These are phyloP conservation scores for Ascoidea asiatica DNA, from an alignment of 805 yeast genomes.

Conservation along the genomic window DNA sequence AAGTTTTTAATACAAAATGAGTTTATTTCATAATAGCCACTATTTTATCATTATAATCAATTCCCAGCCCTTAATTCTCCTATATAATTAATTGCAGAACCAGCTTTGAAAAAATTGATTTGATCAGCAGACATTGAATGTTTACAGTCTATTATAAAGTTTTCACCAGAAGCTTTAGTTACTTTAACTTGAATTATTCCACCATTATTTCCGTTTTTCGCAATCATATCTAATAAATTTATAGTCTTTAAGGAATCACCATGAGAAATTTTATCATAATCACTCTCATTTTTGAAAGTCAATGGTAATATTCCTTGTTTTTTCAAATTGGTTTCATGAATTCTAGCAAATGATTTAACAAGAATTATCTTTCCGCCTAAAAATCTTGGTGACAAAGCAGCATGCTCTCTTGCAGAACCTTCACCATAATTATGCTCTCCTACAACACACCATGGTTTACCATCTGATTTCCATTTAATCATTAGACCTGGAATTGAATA, in stretches of 20 bases:
- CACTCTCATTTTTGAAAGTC: constrained; percentile 76
- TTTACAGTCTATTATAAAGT: constrained; percentile 59
- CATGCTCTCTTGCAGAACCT: constrained; percentile 99
- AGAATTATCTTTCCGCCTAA: constrained; percentile 82
- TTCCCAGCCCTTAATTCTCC: constrained; percentile 54
- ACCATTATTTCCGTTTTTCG: constrained; percentile 77
- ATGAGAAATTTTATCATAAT: constrained; percentile 67
- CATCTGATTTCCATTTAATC: constrained; percentile 86
- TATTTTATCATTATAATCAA: too few relatives aligned
- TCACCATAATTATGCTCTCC: constrained; percentile 99
- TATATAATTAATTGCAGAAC: constrained; percentile 90
- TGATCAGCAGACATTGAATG: constrained; percentile 98
- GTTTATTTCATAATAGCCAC: too few relatives aligned
- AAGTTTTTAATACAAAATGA: too few relatives aligned
- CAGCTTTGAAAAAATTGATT: constrained; percentile 91
- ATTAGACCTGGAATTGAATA: constrained; percentile 89
- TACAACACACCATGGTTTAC: constrained; percentile 83
- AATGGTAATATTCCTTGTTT: constrained; percentile 98
- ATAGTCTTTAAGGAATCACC: constrained; percentile 72
- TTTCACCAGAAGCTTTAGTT: constrained; percentile 59
- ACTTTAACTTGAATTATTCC: constrained; percentile 63
- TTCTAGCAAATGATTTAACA: constrained; percentile 94
- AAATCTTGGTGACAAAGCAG: constrained; percentile 91
- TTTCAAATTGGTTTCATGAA: constrained; percentile 98
- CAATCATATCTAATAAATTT: constrained; percentile 62